Evolutionary conservation across 2,329 filamentous ascomycete genomes (phyloP).

Genomic region (Trichoderma guizhouense): DNA sequence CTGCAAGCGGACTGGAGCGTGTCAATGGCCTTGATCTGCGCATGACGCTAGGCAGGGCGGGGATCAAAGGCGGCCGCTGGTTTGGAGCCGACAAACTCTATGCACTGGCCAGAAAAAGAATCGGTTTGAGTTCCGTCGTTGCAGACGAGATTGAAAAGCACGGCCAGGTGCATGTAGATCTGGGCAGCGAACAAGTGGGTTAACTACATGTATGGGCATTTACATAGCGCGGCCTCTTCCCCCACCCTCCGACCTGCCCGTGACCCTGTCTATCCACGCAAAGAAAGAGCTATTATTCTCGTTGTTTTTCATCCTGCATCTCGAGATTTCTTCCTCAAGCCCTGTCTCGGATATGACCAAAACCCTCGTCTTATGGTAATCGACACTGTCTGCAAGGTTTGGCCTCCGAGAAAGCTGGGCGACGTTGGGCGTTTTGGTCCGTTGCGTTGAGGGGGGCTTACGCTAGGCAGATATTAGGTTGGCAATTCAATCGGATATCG

Average conservation of each 20-base stretch:
- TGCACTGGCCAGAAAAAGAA: conserved; percentile 2
- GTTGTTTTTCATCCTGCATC: background rate
- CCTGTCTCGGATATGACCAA: background rate
- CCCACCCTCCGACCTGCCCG: conserved; percentile 14
- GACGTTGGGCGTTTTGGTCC: background rate
- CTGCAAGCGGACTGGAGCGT: conserved; percentile 31
- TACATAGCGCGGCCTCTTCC: conserved; percentile 15
- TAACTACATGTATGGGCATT: conserved; percentile 2
- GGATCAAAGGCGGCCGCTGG: conserved; percentile 17
- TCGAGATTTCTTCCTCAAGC: background rate
- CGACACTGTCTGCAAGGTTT: background rate
- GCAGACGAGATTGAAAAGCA: background rate
- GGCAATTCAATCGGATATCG: conserved; percentile 3
- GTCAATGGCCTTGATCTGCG: conserved; percentile 32
- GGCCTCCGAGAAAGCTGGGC: background rate
- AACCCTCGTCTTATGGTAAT: background rate
- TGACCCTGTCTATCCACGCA: conserved; percentile 8
- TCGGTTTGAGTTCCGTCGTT: conserved; percentile 2
- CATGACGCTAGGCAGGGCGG: conserved; percentile 31
- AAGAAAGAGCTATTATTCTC: background rate
- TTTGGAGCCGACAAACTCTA: conserved; percentile 16
- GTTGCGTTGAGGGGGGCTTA: conserved; percentile 10
- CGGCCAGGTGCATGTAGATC: conserved; percentile 3
- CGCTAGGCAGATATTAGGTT: conserved; percentile 13
- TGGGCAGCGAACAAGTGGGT: conserved; percentile 6